A percentile compares a stretch with the other conserved stretches of the same genome.
These are phyloP conservation scores for Sugiyamaella pinicola DNA, from an alignment of 1,139 yeast genomes.

Conservation along the genomic window DNA sequence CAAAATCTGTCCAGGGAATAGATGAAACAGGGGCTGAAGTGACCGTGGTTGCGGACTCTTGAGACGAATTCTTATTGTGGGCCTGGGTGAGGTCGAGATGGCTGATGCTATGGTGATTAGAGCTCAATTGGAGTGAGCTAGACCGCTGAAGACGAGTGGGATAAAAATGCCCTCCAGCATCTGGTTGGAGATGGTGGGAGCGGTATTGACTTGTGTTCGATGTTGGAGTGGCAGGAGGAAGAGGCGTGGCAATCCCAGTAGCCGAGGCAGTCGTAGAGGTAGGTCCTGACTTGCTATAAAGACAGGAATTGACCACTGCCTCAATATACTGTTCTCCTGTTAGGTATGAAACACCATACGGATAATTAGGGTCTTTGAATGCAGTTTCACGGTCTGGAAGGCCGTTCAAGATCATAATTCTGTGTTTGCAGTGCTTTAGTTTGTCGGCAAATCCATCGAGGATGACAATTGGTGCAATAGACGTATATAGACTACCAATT, in stretches of 20 bases:
- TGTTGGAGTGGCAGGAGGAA: background rate
- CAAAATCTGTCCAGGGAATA: constrained; percentile 30
- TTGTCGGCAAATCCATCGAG: constrained; percentile 68
- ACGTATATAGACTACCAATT: constrained; percentile 87
- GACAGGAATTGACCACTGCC: constrained; percentile 51
- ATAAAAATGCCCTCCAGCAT: too few species aligned
- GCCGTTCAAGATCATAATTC: constrained; percentile 64
- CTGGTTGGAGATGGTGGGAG: background rate
- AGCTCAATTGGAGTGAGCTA: background rate
- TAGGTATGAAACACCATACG: background rate
- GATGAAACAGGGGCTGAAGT: background rate
- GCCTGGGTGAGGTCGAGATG: background rate
- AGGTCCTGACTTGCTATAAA: constrained; percentile 28
- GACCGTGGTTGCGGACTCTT: background rate
- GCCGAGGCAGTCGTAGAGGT: constrained; percentile 10
- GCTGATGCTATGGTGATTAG: background rate
- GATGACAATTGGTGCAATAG: constrained; percentile 75
- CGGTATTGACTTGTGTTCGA: background rate
- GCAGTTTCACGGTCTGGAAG: constrained; percentile 73
- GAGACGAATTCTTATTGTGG: background rate
- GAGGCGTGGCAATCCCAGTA: constrained; percentile 7
- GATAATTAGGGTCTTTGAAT: constrained; percentile 55
- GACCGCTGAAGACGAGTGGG: background rate
- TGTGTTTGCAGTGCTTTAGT: constrained; percentile 24
- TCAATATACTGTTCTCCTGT: constrained; percentile 51